Evolutionary conservation across 2,329 filamentous ascomycete species (phyloP).

Genomic region (Geoglossum cookeanum): DNA sequence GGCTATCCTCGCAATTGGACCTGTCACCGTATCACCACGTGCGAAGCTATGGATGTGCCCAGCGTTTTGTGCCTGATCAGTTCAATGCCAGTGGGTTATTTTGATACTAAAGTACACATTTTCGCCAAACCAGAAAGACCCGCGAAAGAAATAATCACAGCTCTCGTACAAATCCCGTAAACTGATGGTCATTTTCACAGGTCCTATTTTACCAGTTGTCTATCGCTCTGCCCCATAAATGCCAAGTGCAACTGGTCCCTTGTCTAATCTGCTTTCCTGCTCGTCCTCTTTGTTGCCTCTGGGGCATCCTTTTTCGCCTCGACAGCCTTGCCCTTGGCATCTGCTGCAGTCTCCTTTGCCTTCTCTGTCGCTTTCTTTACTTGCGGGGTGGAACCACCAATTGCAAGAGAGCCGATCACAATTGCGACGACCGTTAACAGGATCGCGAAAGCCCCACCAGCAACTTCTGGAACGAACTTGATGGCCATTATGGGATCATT

Average conservation of each 20-base stretch:
- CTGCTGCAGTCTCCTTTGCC: constrained; percentile 50
- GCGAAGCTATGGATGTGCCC: background rate
- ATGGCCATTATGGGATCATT: constrained; percentile 66
- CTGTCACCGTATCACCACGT: background rate
- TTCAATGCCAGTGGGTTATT: background rate
- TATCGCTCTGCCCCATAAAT: background rate
- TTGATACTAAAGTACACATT: background rate
- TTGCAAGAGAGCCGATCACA: constrained; percentile 36
- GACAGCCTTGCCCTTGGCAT: constrained; percentile 26
- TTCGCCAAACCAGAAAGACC: background rate
- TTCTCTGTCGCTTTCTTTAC: constrained; percentile 56
- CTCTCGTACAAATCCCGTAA: background rate
- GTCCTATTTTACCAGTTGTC: background rate
- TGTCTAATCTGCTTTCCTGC: constrained; percentile 16
- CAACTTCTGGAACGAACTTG: constrained; percentile 82
- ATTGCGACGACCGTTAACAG: constrained; percentile 51
- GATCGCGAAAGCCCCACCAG: constrained; percentile 56
- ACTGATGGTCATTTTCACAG: background rate
- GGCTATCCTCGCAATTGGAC: background rate
- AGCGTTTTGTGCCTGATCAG: background rate
- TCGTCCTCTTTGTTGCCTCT: constrained; percentile 42
- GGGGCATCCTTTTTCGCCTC: constrained; percentile 45
- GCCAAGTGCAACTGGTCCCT: background rate
- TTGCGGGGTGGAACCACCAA: constrained; percentile 35
- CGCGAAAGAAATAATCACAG: background rate